Evolutionary conservation across 192 early-diverging fungal genomes (phyloP).

Genomic region (Backusella tuberculispora): DNA sequence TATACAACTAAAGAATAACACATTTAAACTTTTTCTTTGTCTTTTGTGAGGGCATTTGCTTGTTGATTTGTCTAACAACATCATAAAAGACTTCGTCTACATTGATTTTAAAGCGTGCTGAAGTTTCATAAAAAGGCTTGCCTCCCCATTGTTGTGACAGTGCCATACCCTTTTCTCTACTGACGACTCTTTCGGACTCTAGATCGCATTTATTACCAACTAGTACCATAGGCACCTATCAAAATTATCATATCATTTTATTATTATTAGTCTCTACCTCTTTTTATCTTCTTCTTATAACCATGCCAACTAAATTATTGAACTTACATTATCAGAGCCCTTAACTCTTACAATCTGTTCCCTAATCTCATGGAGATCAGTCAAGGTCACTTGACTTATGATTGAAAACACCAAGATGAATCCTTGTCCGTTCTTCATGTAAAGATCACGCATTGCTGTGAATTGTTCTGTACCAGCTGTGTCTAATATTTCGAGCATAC

Average conservation of each 20-base stretch:
- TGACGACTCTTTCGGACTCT: slow-evolving; percentile 68
- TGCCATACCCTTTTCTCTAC: slow-evolving; percentile 65
- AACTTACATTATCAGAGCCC: slow-evolving; percentile 64
- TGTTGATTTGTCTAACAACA: slow-evolving; percentile 88
- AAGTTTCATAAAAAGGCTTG: slow-evolving; percentile 84
- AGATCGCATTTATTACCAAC: slow-evolving; percentile 96
- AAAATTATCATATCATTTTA: neutral
- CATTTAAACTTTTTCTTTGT: slow-evolving; percentile 44
- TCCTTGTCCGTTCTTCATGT: slow-evolving; percentile 91
- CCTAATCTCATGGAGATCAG: slow-evolving; percentile 75
- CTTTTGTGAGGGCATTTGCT: slow-evolving; percentile 72
- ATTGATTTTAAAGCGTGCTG: slow-evolving; percentile 83
- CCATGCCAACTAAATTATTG: neutral
- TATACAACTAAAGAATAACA: slow-evolving; percentile 28
- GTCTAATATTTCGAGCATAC: slow-evolving; percentile 89
- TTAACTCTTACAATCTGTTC: slow-evolving; percentile 83
- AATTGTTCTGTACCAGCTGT: slow-evolving; percentile 80
- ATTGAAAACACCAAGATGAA: slow-evolving; percentile 89
- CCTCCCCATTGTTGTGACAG: slow-evolving; percentile 71
- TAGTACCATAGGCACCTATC: slow-evolving; percentile 81
- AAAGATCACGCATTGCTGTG: slow-evolving; percentile 79
- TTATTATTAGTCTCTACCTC: neutral
- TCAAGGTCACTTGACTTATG: slow-evolving; percentile 70
- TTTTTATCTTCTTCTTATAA: neutral
- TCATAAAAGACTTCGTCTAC: slow-evolving; percentile 94